phyloP scores from a whole-genome alignment of 805 yeast species.

The Priceomyces medius region DNA sequence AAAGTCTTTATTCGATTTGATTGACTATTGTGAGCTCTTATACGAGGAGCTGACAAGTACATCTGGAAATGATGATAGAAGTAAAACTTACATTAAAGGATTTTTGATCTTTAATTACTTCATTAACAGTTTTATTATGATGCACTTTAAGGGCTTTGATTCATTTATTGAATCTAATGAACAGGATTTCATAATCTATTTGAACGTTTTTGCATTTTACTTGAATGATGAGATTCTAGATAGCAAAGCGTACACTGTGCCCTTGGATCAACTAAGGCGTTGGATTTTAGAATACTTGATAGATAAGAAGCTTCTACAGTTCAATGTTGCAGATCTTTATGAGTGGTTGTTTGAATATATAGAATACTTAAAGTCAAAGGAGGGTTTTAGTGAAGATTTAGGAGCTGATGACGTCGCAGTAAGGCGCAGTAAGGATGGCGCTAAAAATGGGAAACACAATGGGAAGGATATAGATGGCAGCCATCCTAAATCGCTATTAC shows the following conservation, averaged over 20 bases:
- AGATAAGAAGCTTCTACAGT: slow-evolving; percentile 28
- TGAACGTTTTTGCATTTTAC: slow-evolving; percentile 42
- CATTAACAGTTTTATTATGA: slow-evolving; percentile 41
- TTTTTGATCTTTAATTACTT: slow-evolving; percentile 43
- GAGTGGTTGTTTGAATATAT: slow-evolving; percentile 41
- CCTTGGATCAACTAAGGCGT: slow-evolving; percentile 19
- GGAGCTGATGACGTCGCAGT: not conserved
- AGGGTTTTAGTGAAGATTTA: slow-evolving; percentile 7
- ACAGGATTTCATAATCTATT: slow-evolving; percentile 40
- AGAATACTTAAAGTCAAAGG: slow-evolving; percentile 33
- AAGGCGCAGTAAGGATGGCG: not conserved
- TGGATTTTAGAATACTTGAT: slow-evolving; percentile 29
- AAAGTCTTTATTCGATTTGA: slow-evolving; percentile 40
- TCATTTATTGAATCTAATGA: slow-evolving; percentile 35
- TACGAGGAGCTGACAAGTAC: slow-evolving; percentile 29
- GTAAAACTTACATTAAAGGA: slow-evolving; percentile 32
- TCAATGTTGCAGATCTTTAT: slow-evolving; percentile 35
- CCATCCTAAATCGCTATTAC: not conserved
- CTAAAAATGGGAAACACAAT: not conserved
- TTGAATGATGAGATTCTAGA: slow-evolving; percentile 24
- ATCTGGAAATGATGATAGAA: slow-evolving; percentile 15
- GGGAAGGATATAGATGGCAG: not conserved
- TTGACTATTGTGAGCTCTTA: slow-evolving; percentile 38
- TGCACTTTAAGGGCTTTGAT: slow-evolving; percentile 43
- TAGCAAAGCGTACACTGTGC: slow-evolving; percentile 19